These are phyloP conservation scores for Sporothrix protearum DNA, from an alignment of 2,329 filamentous ascomycete species.

Conservation along the genomic window DNA sequence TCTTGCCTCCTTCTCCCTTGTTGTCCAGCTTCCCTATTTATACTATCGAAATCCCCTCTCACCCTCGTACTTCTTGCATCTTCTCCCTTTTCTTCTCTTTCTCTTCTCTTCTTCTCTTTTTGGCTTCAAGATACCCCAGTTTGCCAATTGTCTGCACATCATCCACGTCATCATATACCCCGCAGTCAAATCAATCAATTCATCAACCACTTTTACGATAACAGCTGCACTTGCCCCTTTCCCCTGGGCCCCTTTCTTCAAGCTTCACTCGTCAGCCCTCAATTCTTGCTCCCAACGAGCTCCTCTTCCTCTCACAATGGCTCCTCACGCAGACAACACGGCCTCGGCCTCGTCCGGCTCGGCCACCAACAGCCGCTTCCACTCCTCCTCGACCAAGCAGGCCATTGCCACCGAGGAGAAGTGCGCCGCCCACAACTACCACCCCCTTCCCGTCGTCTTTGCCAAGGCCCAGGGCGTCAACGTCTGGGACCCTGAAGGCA, in stretches of 20 bases:
- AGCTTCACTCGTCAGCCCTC: no score
- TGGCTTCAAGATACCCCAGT: constrained; percentile 7
- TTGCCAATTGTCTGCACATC: not conserved
- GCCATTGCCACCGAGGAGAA: constrained; percentile 79
- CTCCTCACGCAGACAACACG: constrained; percentile 54
- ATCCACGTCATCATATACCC: constrained; percentile 7
- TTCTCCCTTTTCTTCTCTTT: not conserved
- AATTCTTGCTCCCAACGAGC: not conserved
- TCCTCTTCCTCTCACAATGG: constrained; percentile 43
- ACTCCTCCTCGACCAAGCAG: constrained; percentile 71
- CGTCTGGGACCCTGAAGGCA: constrained; percentile 96
- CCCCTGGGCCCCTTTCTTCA: no score
- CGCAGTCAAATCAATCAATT: not conserved
- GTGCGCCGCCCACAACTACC: constrained; percentile 97
- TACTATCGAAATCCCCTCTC: not conserved
- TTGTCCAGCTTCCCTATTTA: constrained; percentile 16
- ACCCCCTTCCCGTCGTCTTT: constrained; percentile 93
- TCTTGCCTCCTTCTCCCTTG: not conserved
- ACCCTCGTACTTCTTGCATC: not conserved
- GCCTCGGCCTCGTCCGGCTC: constrained; percentile 38
- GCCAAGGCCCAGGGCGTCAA: constrained; percentile 76
- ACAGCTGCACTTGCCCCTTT: not conserved
- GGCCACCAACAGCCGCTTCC: constrained; percentile 49
- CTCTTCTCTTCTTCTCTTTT: not conserved
- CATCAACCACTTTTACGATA: not conserved